phyloP scores from a whole-genome alignment of 371 early-diverging fungal genomes.

The Apophysomyces trapeziformis region DNA sequence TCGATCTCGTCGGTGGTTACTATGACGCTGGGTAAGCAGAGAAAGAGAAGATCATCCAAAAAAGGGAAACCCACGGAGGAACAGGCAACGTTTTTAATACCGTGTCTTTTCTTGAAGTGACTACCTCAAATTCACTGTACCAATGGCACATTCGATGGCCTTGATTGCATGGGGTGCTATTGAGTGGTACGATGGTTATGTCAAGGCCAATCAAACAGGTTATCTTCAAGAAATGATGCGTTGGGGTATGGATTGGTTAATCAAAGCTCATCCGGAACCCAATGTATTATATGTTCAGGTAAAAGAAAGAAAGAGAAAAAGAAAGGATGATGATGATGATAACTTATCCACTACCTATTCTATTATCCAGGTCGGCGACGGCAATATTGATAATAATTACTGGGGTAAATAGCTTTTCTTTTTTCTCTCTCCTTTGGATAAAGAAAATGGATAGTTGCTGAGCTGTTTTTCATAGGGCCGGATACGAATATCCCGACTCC shows the following conservation, averaged over 20 bases:
- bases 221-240: constrained; percentile 57
- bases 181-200: constrained; percentile 63
- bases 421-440: background rate
- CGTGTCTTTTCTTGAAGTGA: constrained; percentile 36
- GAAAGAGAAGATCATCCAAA: too few relatives aligned
- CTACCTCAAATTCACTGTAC: constrained; percentile 67
- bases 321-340: background rate
- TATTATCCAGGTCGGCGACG: constrained; percentile 35
- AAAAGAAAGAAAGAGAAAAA: background rate
- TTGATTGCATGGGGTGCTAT: constrained; percentile 62
- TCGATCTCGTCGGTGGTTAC: constrained; percentile 54
- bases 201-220: constrained; percentile 50
- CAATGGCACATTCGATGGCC: constrained; percentile 57
- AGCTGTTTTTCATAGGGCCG: constrained; percentile 27
- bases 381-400: constrained; percentile 40
- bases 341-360: background rate
- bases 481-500: constrained; percentile 59
- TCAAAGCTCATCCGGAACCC: constrained; percentile 54
- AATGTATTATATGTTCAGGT: constrained; percentile 49
- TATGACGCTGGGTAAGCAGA: constrained; percentile 40
- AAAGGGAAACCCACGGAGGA: too few relatives aligned
- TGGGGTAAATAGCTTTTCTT: constrained; percentile 36
- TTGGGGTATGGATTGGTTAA: constrained; percentile 71
- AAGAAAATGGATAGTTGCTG: background rate
- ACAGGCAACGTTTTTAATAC: background rate